phyloP scores from a whole-genome alignment of 768 basidiomycete species.

The Lentinula aciculospora region DNA sequence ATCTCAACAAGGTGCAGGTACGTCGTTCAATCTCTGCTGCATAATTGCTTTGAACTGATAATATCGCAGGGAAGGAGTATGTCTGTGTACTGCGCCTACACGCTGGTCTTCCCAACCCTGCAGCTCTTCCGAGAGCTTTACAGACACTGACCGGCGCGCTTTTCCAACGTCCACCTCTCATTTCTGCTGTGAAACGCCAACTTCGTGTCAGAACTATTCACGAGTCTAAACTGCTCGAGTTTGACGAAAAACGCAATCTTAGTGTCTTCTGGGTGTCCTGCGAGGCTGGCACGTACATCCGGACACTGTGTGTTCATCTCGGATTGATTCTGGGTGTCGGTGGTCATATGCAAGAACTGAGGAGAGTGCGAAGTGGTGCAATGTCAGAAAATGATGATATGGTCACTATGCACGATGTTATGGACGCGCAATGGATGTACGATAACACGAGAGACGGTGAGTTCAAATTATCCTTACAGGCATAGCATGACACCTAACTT shows the following conservation, averaged over 20 bases:
- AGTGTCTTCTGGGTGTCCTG: slow-evolving; percentile 99
- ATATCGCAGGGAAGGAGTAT: slow-evolving; percentile 85
- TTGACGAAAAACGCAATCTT: slow-evolving; percentile 94
- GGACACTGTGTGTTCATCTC: slow-evolving; percentile 96
- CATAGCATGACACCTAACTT: neutral
- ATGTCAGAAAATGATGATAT: slow-evolving; percentile 98
- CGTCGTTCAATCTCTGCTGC: slow-evolving; percentile 17
- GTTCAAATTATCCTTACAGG: slow-evolving; percentile 16
- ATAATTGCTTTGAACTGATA: neutral
- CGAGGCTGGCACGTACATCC: slow-evolving; percentile 95
- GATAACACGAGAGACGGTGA: slow-evolving; percentile 95
- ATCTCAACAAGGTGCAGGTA: slow-evolving; percentile 96
- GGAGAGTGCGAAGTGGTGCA: slow-evolving; percentile 91
- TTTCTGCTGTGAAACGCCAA: slow-evolving; percentile 98
- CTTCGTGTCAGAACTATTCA: slow-evolving; percentile 96
- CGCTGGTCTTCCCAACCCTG: slow-evolving; percentile 71
- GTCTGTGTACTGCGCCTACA: slow-evolving; percentile 95
- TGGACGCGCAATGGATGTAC: slow-evolving; percentile 98
- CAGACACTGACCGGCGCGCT: slow-evolving; percentile 97
- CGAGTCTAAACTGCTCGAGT: slow-evolving; percentile 92
- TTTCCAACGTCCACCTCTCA: slow-evolving; percentile 97
- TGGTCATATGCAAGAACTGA: slow-evolving; percentile 99
- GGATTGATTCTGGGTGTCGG: slow-evolving; percentile 93
- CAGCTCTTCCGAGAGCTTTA: slow-evolving; percentile 86
- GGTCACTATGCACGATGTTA: slow-evolving; percentile 99